Base-by-base conservation (phyloP, 495 filamentous ascomycete genomes). In the Penicillium maclennaniae region DNA sequence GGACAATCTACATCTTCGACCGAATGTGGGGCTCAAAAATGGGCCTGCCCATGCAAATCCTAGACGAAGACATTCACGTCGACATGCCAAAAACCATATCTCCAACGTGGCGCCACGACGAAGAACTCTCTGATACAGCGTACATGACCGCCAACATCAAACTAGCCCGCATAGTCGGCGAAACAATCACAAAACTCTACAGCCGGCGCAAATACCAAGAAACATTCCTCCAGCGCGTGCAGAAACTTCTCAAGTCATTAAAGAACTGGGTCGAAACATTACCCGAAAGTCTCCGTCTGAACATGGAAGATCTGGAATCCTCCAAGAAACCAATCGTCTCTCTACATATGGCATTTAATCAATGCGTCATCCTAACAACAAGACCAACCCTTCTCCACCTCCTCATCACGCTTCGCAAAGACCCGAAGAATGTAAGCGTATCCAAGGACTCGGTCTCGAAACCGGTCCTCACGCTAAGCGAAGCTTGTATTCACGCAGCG, bases 1-100 rank as follows among this genome's bases (percentile, higher is more conserved):
- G 73, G 73, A 74, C 73, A 19, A 72, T 75, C 41, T 77, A 77
- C 54, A 73, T 73, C 28, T 76, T 77, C 48, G 73, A 77, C 47
- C 69, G 72, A 27, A 74, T 75, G 69, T 76, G 71, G 72, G 70
- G 69, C 16, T 74, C 72, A 9, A 76, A 72, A 39, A 73, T 76
- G 68, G 74, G 74, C 6, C 62, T 75, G 1, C 72, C 73, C 4
- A 66, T 71, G 56, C 70, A 75, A 53, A 73, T 77, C 26, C 67
- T 69, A 28, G 74, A 77, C 46, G 74, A 77, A 42, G 74, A 76
- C 43, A 76, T 76, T 40, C 71, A 77, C 40, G 63, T 77, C 31
- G 72, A 75, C 49, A 68, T 76, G 62, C 73, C 74, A 20, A 71
- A 62, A 7, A 65, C 57, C 10, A 61, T 75, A 3, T 53, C 54